Evolutionary conservation across 805 yeast species (phyloP).

Genomic region (Pichia occidentalis): DNA sequence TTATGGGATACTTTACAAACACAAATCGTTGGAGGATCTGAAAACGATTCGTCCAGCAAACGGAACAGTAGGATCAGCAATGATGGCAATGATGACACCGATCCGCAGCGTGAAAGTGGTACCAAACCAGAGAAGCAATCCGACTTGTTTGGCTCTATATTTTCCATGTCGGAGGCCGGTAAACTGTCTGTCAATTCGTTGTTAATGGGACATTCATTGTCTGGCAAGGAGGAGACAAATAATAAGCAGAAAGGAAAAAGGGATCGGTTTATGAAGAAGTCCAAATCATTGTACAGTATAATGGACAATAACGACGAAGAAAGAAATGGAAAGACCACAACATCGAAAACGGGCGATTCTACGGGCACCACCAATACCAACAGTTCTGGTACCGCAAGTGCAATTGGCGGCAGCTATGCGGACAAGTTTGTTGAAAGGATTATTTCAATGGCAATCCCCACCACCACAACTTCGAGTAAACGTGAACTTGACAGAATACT

Average conservation of each 20-base stretch:
- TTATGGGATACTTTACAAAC: constrained; percentile 16
- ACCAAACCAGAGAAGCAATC: neutral
- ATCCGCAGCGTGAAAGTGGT: neutral
- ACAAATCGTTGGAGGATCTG: neutral
- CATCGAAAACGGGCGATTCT: too few relatives aligned
- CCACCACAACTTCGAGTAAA: constrained; percentile 43
- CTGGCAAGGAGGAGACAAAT: neutral
- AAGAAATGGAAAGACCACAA: too few relatives aligned
- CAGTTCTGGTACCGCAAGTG: neutral
- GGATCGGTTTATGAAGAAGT: too few relatives aligned
- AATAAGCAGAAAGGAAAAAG: neutral
- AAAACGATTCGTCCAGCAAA: neutral
- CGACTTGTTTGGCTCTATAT: too few relatives aligned
- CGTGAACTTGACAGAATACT: constrained; percentile 32
- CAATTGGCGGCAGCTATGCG: constrained; percentile 31
- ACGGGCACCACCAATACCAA: too few relatives aligned
- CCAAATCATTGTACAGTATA: too few relatives aligned
- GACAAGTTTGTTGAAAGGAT: constrained; percentile 71
- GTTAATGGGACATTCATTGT: too few relatives aligned
- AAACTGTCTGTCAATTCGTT: too few relatives aligned
- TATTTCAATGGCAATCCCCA: constrained; percentile 65
- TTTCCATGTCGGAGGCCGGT: too few relatives aligned
- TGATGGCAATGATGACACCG: too few relatives aligned
- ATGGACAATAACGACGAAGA: too few relatives aligned
- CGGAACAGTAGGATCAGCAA: too few relatives aligned